Percentiles rank a stretch among this genome's conserved stretches.
Conservation (phyloP, 2,329 filamentous ascomycete species). For the Colletotrichum sp. region DNA sequence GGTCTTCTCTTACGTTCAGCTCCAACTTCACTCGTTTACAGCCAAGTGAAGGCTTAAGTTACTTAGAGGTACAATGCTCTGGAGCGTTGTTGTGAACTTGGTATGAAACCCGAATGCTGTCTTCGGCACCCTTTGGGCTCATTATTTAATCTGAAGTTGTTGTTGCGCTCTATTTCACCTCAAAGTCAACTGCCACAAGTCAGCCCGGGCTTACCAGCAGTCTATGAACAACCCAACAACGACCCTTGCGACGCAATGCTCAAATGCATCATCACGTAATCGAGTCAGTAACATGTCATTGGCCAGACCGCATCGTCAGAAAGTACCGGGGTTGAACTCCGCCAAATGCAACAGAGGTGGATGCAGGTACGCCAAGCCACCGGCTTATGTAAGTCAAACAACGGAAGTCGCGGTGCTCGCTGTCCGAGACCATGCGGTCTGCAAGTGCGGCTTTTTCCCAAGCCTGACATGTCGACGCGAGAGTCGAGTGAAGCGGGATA, state of each 20-base stretch:
- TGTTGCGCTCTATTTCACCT: background rate
- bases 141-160: background rate
- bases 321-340: background rate
- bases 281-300: slow-evolving; percentile 12
- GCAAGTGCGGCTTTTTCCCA: background rate
- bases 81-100: background rate
- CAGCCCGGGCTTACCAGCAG: background rate
- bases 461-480: background rate
- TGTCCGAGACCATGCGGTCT: background rate
- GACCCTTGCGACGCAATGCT: background rate
- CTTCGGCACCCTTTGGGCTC: background rate
- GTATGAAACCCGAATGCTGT: background rate
- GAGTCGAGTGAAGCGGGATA: background rate
- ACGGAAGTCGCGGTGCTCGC: slow-evolving; percentile 4
- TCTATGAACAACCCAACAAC: background rate
- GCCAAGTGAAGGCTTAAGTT: background rate
- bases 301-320: background rate
- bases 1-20: background rate
- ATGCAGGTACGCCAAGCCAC: background rate
- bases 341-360: background rate
- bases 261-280: background rate
- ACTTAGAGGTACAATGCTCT: background rate
- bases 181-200: background rate
- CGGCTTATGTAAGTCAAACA: slow-evolving; percentile 4
- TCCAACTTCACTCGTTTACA: background rate